Percentiles rank a stretch among this genome's conserved stretches.
phyloP scores from a whole-genome alignment of 352 stramenopile species.

The Sclerospora graminicola region DNA sequence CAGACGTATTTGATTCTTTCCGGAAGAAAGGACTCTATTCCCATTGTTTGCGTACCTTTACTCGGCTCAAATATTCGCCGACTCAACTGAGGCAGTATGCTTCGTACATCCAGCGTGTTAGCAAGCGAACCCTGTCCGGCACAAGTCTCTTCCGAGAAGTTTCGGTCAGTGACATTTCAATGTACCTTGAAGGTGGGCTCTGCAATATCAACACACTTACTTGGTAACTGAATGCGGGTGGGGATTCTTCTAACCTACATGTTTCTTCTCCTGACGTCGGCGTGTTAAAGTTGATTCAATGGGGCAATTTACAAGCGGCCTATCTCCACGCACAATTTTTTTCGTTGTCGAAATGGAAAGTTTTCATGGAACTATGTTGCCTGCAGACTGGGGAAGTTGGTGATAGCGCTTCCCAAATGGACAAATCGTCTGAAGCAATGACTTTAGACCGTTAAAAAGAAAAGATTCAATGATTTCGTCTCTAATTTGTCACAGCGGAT shows the following conservation, averaged over 20 bases:
- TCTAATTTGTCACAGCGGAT: constrained; percentile 17
- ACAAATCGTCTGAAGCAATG: constrained; percentile 2
- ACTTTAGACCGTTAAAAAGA: constrained; percentile 24
- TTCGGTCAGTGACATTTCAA: constrained; percentile 9
- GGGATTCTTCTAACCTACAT: constrained; percentile 12
- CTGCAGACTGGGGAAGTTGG: constrained; percentile 22
- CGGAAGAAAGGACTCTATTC: constrained; percentile 50
- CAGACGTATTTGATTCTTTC: constrained; percentile 45
- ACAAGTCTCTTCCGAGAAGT: constrained; percentile 9
- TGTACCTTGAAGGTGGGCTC: constrained; percentile 22
- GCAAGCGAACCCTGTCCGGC: constrained; percentile 2
- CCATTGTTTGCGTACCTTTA: constrained; percentile 60
- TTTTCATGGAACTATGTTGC: constrained; percentile 64
- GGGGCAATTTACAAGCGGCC: constrained; percentile 41
- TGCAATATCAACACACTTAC: constrained; percentile 17
- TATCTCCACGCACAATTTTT: constrained; percentile 47
- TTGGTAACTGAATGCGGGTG: constrained; percentile 24
- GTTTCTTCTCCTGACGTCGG: constrained; percentile 19
- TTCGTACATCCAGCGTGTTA: constrained; percentile 12
- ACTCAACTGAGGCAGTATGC: constrained; percentile 16
- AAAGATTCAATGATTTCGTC: constrained; percentile 73
- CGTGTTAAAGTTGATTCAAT: constrained; percentile 32
- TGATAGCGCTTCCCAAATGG: constrained; percentile 1
- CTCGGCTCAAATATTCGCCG: constrained; percentile 42
- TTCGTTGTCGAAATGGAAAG: constrained; percentile 43